A percentile compares a stretch with the other conserved stretches of the same genome.
phyloP scores from a whole-genome alignment of 257 asterid species.

The Solanum chmielewskii region DNA sequence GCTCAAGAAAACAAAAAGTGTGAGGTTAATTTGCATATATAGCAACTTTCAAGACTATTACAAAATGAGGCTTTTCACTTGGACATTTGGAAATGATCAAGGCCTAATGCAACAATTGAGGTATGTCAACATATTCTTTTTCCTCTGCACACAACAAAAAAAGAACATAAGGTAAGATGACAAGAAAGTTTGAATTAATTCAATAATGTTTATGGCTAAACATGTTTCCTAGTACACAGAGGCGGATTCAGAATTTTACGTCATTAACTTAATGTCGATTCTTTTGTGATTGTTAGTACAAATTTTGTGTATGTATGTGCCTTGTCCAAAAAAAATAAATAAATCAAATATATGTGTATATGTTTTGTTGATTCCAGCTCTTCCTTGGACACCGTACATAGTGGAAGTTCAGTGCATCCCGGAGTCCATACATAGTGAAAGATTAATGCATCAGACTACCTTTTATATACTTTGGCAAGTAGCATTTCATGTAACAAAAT shows the following conservation, averaged over 20 bases:
- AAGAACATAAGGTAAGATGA: not conserved
- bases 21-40: not conserved
- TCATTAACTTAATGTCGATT: not conserved
- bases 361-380: not conserved
- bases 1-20: not conserved
- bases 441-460: not conserved
- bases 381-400: too few relatives aligned
- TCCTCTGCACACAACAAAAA: constrained; percentile 2
- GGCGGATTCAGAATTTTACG: not conserved
- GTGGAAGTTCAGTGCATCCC: too few relatives aligned
- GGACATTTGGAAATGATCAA: not conserved
- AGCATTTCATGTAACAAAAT: not conserved
- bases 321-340: not conserved
- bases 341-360: not conserved
- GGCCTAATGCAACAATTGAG: constrained; percentile 17
- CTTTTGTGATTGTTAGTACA: not conserved
- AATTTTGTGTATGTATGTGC: not conserved
- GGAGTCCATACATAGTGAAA: fast-evolving
- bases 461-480: not conserved
- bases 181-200: not conserved
- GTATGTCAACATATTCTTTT: constrained; percentile 5
- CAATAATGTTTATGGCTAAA: not conserved
- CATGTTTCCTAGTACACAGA: not conserved
- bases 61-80: not conserved
- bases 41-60: not conserved